Conservation (phyloP, 2,329 filamentous ascomycete species). For the Dactylellina cionopaga region DNA sequence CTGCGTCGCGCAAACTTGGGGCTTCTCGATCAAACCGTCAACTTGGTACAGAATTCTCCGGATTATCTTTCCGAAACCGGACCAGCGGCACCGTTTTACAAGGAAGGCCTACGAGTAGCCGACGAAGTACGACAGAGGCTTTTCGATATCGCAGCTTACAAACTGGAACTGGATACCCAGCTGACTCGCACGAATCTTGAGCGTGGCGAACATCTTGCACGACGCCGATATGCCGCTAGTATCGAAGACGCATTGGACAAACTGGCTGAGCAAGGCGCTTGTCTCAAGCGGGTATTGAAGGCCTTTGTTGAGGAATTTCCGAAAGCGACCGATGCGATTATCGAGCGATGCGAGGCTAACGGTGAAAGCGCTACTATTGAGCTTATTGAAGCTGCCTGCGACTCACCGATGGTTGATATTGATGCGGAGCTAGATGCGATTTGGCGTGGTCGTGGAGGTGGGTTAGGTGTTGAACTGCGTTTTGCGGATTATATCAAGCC, state of each 20-base stretch:
- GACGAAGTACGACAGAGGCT: slow-evolving; percentile 9
- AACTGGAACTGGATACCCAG: neutral
- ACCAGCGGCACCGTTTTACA: slow-evolving; percentile 28
- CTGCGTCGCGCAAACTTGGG: slow-evolving; percentile 41
- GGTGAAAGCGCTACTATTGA: slow-evolving; percentile 14
- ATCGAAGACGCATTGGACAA: slow-evolving; percentile 32
- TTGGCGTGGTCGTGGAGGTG: slow-evolving; percentile 16
- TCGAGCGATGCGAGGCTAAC: slow-evolving; percentile 18
- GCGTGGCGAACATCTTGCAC: neutral
- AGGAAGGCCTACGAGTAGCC: slow-evolving; percentile 20
- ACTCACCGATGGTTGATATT: neutral
- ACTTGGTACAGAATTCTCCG: slow-evolving; percentile 10
- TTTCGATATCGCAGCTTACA: neutral
- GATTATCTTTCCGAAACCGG: slow-evolving; percentile 34
- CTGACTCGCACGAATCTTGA: neutral
- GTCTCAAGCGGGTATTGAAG: neutral
- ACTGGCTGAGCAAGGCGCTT: neutral
- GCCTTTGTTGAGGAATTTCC: slow-evolving; percentile 12
- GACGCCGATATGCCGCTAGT: slow-evolving; percentile 3
- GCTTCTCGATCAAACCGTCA: slow-evolving; percentile 44
- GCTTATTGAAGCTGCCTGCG: slow-evolving; percentile 14
- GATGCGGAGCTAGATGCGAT: slow-evolving; percentile 10
- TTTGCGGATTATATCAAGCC: slow-evolving; percentile 1
- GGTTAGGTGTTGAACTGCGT: slow-evolving; percentile 3
- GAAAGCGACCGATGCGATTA: slow-evolving; percentile 25